phyloP scores from a whole-genome alignment of 176 grass and related monocot species.

The Pharus latifolius region DNA sequence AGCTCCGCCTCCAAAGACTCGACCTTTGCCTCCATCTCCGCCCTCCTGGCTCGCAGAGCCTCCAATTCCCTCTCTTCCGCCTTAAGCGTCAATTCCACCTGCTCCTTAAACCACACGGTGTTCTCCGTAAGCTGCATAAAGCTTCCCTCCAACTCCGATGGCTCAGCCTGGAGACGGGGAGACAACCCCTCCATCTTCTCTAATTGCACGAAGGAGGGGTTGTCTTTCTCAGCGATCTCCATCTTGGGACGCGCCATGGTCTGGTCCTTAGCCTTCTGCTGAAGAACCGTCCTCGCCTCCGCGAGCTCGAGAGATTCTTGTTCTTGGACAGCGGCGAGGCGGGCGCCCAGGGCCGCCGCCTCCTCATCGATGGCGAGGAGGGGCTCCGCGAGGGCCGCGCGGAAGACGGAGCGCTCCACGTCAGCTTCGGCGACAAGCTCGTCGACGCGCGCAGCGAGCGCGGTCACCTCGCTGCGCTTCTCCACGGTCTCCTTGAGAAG shows the following conservation, averaged over 20 bases:
- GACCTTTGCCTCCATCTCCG: neutral
- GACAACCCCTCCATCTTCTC: neutral
- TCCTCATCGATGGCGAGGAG: neutral
- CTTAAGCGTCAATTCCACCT: neutral
- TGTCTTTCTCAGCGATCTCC: slow-evolving; percentile 3
- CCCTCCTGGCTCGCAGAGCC: neutral
- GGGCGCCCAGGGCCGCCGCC: neutral
- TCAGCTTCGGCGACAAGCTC: neutral
- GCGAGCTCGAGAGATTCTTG: neutral
- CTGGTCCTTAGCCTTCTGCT: slow-evolving; percentile 1
- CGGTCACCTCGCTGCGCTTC: neutral
- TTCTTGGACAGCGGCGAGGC: neutral
- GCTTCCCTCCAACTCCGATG: neutral
- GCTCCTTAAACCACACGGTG: neutral
- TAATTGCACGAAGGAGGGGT: neutral
- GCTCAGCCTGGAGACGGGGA: neutral
- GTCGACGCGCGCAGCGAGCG: neutral
- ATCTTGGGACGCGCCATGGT: neutral
- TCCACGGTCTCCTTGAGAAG: neutral
- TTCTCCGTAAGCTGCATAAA: neutral
- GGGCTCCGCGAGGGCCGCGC: neutral
- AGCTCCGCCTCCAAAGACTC: neutral
- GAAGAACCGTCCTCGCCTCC: neutral
- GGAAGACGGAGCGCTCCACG: neutral
- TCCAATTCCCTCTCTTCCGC: neutral